Conservation (phyloP, 306 rosid genomes). For the Hippophae tibetana region DNA sequence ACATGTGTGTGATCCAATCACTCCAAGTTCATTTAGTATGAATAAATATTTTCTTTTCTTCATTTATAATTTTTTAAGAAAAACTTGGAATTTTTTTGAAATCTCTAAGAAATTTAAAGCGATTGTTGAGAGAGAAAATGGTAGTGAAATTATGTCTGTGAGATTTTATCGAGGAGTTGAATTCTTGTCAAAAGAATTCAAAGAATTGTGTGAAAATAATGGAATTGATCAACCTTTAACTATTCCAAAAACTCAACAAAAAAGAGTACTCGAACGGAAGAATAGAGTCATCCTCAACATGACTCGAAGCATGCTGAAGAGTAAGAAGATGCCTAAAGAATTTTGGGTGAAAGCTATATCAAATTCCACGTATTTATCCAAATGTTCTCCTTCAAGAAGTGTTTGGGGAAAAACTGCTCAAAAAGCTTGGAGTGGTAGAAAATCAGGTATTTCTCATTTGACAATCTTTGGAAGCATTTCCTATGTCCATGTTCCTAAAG, state of each 20-base stretch:
- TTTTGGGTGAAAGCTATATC: background rate
- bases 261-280: too few relatives aligned
- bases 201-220: too few relatives aligned
- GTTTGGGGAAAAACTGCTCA: background rate
- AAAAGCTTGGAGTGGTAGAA: background rate
- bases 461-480: too few relatives aligned
- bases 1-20: background rate
- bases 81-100: background rate
- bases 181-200: background rate
- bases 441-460: too few relatives aligned
- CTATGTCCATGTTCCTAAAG: too few relatives aligned
- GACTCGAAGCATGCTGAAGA: too few relatives aligned
- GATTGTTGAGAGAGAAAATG: background rate
- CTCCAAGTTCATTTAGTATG: background rate
- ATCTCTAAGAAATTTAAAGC: too few relatives aligned
- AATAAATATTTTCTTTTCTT: slow-evolving; percentile 1
- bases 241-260: too few relatives aligned
- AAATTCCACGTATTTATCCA: background rate
- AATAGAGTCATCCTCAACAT: too few relatives aligned
- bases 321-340: too few relatives aligned
- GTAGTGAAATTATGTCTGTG: background rate
- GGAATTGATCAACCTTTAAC: background rate
- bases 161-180: background rate
- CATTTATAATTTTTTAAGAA: background rate
- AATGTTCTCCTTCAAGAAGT: background rate